Evolutionary conservation across 371 early-diverging fungal genomes (phyloP), one percentile per base, ranked within the genome.

Genomic region (Entomophthora muscae): DNA sequence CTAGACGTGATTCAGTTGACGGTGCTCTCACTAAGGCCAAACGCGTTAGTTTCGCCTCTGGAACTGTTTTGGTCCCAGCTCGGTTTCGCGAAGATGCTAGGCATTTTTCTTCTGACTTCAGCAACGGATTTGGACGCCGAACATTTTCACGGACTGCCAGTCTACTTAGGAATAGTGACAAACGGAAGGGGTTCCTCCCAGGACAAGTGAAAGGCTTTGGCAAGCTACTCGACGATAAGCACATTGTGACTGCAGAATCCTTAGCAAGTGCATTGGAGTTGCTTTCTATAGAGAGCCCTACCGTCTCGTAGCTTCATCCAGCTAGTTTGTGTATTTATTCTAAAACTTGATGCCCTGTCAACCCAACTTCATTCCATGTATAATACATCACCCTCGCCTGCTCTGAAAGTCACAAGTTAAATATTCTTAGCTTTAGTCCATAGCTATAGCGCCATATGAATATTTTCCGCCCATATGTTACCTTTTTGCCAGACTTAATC

Each of bases 21-120:
- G 33, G 22, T 42, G 13, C 5, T 32, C 24, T 28, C 10, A 26
- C 28, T 12, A 22, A n/a, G 5, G 22, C 21, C 2, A n/a, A 53
- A 2, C 62, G 62, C 2, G 53, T 62, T 21, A 62, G 62, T 29
- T 62, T 62, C 24, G 42, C 62, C 5, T 23, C 62, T 29, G 62
- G 62, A 52, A 62, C 62, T 5, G 62, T 62, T 1, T 42, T 26
- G 10, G 42, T 62, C 5, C 62, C 62, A 24, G 12, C 22, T 21
- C 52, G 17, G 28, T 62, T 52, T 62, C 27, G 29, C 27, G 53
- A 51, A 5, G 62, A 62, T 5, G 17, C 53, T 24, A 24, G 22
- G 17, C 17, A 30, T 0, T 54, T 21, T 52, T 61, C 53, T 12
- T 23, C 32, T 23, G 27, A 63, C 53, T 32, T 28, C 12, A 24